Evolutionary conservation across 768 basidiomycete species (phyloP).

Genomic region (Amanita phalloides): DNA sequence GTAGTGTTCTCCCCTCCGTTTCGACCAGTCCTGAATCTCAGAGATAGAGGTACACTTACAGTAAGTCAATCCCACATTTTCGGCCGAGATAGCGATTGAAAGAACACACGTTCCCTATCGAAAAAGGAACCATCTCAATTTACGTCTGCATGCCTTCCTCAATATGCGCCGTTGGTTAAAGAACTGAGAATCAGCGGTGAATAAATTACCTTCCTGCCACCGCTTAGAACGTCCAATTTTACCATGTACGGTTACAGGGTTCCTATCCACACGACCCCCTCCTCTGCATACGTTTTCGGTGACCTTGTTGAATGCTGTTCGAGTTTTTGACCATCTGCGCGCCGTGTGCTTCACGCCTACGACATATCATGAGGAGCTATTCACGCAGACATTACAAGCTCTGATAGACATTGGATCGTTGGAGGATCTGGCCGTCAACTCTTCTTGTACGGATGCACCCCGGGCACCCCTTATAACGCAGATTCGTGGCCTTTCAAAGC

Average conservation of each 20-base stretch:
- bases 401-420: conserved; percentile 16
- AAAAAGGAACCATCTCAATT: conserved; percentile 25
- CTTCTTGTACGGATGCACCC: conserved; percentile 22
- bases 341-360: conserved; percentile 22
- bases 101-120: neutral
- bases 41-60: conserved; percentile 20
- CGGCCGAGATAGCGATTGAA: conserved; percentile 2
- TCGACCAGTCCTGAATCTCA: conserved; percentile 21
- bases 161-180: conserved; percentile 28
- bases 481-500: conserved; percentile 18
- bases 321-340: conserved; percentile 21
- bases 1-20: conserved; percentile 32
- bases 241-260: conserved; percentile 12
- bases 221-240: conserved; percentile 4
- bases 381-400: conserved; percentile 16
- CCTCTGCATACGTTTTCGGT: conserved; percentile 19
- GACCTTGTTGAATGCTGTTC: conserved; percentile 18
- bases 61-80: conserved; percentile 14
- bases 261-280: conserved; percentile 18
- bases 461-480: conserved; percentile 19
- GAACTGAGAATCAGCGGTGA: conserved; percentile 36
- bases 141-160: conserved; percentile 26
- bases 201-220: conserved; percentile 2
- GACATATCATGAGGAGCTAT: conserved; percentile 23
- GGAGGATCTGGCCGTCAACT: conserved; percentile 21